Conservation (phyloP, 129 eudicot genomes). For the Solidago caesia region DNA sequence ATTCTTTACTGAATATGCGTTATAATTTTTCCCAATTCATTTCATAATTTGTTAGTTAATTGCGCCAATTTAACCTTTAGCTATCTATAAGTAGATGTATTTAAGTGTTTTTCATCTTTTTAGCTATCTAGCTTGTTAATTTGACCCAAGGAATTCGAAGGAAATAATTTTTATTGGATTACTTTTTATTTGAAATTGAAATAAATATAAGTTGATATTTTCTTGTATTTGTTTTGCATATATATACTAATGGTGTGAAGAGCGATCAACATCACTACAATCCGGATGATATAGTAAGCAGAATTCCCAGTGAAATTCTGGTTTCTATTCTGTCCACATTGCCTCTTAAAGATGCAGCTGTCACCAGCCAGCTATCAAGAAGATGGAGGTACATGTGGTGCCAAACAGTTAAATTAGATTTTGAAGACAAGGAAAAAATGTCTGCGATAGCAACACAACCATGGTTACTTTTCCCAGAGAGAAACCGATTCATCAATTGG, state of each 20-base stretch:
- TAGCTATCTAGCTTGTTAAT: no score
- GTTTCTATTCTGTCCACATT: conserved; percentile 35
- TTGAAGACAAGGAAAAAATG: conserved; percentile 31
- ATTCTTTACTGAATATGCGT: not conserved
- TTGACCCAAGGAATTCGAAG: no score
- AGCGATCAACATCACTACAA: conserved; percentile 1
- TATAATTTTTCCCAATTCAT: not conserved
- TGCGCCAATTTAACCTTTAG: not conserved
- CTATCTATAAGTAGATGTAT: no score
- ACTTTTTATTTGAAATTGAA: no score
- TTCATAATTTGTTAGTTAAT: not conserved
- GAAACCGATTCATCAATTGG: conserved; percentile 37
- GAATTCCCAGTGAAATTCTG: conserved; percentile 41
- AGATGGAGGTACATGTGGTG: conserved; percentile 48
- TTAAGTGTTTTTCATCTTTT: no score
- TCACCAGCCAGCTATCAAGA: conserved; percentile 36
- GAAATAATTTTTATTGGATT: no score
- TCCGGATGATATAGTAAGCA: not conserved
- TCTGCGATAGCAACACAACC: conserved; percentile 22
- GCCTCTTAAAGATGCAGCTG: conserved; percentile 41
- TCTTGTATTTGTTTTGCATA: not conserved
- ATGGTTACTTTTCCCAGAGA: not conserved
- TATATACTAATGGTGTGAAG: not conserved
- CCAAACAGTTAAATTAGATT: conserved; percentile 24
- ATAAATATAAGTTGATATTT: no score